Evolutionary conservation across 768 basidiomycete species (phyloP).

Genomic region (Chiua virens): DNA sequence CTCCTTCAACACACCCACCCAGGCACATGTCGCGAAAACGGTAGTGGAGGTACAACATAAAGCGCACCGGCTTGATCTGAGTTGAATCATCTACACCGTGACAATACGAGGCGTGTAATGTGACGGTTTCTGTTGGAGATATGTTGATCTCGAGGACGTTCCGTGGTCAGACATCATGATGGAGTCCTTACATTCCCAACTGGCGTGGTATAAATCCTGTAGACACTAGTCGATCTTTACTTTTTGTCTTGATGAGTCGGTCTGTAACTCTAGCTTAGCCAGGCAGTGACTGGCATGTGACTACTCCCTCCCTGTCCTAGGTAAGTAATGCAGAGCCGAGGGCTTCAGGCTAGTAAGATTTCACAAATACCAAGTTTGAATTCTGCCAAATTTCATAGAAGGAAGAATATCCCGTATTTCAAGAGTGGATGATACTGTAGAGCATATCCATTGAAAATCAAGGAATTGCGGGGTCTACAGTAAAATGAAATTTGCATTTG

Average conservation of each 20-base stretch:
- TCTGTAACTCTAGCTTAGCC: too few species aligned
- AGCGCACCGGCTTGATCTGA: constrained; percentile 26
- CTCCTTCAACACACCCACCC: constrained; percentile 41
- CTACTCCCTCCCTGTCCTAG: too few species aligned
- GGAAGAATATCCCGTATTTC: too few species aligned
- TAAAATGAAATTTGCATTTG: too few species aligned
- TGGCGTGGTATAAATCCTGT: background rate
- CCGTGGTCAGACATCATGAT: background rate
- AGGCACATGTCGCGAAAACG: constrained; percentile 12
- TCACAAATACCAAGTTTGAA: too few species aligned
- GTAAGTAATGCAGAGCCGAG: too few species aligned
- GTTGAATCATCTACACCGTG: constrained; percentile 13
- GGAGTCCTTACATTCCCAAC: background rate
- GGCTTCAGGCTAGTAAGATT: too few species aligned
- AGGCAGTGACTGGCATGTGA: too few species aligned
- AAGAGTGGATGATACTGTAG: too few species aligned
- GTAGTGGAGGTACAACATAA: constrained; percentile 18
- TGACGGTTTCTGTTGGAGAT: background rate
- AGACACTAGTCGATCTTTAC: background rate
- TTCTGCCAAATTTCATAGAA: too few species aligned
- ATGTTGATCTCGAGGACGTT: background rate
- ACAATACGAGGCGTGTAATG: background rate
- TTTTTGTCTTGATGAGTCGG: background rate
- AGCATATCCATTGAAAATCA: too few species aligned
- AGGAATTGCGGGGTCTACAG: too few species aligned